These are phyloP conservation scores for Epichloe festucae DNA, from an alignment of 2,329 filamentous ascomycete genomes.

Conservation along the genomic window DNA sequence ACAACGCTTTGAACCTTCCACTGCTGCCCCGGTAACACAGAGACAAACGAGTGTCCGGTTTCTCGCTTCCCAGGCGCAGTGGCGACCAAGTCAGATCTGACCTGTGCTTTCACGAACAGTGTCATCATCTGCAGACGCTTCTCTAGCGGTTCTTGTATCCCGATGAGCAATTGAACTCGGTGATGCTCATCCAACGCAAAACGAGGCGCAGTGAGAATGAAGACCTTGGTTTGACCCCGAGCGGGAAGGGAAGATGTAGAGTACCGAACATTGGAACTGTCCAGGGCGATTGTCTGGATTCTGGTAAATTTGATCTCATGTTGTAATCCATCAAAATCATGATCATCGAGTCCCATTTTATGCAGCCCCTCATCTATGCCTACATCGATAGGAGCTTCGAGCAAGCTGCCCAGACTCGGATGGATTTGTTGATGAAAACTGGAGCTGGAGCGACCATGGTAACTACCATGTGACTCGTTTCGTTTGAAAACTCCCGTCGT, in stretches of 20 bases:
- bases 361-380: slow-evolving; percentile 60
- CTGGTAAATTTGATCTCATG: slow-evolving; percentile 62
- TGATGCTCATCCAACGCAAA: slow-evolving; percentile 40
- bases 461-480: slow-evolving; percentile 54
- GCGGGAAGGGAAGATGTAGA: slow-evolving; percentile 41
- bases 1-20: slow-evolving; percentile 53
- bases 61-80: slow-evolving; percentile 12
- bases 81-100: slow-evolving; percentile 16
- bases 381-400: slow-evolving; percentile 56
- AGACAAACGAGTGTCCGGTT: slow-evolving; percentile 12
- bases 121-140: slow-evolving; percentile 55
- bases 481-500: slow-evolving; percentile 39
- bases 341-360: slow-evolving; percentile 59
- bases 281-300: slow-evolving; percentile 52
- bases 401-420: slow-evolving; percentile 45
- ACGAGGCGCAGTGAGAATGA: slow-evolving; percentile 49
- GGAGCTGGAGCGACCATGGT: slow-evolving; percentile 26
- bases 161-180: slow-evolving; percentile 47
- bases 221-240: slow-evolving; percentile 46
- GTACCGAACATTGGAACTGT: slow-evolving; percentile 48
- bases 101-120: slow-evolving; percentile 39
- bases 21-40: slow-evolving; percentile 30
- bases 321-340: slow-evolving; percentile 56
- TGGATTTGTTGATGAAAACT: slow-evolving; percentile 33
- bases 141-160: slow-evolving; percentile 56